Conservation (phyloP, 2,329 filamentous ascomycete genomes). For the Cladosporium oxysporum region DNA sequence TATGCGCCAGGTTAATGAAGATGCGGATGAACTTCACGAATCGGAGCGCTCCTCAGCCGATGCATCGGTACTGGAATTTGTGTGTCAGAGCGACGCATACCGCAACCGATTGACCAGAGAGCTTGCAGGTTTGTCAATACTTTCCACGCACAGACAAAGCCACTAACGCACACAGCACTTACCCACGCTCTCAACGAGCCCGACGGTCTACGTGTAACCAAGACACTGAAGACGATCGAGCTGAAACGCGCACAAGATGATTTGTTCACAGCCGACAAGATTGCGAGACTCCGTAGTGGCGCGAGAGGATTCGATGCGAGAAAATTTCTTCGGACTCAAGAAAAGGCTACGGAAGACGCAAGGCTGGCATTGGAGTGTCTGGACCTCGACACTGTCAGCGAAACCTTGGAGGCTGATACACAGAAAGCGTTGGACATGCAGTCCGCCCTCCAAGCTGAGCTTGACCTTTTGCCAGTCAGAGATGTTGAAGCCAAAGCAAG, state of each 20-base stretch:
- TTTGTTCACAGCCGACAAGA: conserved; percentile 44
- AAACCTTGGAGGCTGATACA: conserved; percentile 62
- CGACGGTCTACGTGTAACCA: not conserved
- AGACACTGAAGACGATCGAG: conserved; percentile 10
- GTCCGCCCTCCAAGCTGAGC: conserved; percentile 59
- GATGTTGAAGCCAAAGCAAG: conserved; percentile 62
- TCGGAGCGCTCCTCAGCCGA: conserved; percentile 17
- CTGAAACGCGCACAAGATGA: conserved; percentile 25
- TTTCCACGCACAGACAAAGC: conserved; percentile 12
- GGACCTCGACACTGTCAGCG: conserved; percentile 53
- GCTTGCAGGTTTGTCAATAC: conserved; percentile 20
- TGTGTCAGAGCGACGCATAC: conserved; percentile 27
- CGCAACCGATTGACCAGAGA: conserved; percentile 27
- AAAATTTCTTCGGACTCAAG: conserved; percentile 70
- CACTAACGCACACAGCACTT: not conserved
- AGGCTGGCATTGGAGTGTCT: conserved; percentile 39
- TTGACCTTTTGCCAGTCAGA: conserved; percentile 13
- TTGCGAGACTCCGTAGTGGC: conserved; percentile 73
- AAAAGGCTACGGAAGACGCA: conserved; percentile 61
- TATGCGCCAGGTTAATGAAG: conserved; percentile 17
- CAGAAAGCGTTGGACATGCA: conserved; percentile 70
- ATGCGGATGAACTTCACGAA: conserved; percentile 18
- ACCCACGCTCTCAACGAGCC: conserved; percentile 7
- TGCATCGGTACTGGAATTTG: conserved; percentile 30
- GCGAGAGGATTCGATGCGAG: conserved; percentile 72